These are phyloP conservation scores for Xylogone sp. DNA, from an alignment of 2,329 filamentous ascomycete genomes.

Conservation along the genomic window DNA sequence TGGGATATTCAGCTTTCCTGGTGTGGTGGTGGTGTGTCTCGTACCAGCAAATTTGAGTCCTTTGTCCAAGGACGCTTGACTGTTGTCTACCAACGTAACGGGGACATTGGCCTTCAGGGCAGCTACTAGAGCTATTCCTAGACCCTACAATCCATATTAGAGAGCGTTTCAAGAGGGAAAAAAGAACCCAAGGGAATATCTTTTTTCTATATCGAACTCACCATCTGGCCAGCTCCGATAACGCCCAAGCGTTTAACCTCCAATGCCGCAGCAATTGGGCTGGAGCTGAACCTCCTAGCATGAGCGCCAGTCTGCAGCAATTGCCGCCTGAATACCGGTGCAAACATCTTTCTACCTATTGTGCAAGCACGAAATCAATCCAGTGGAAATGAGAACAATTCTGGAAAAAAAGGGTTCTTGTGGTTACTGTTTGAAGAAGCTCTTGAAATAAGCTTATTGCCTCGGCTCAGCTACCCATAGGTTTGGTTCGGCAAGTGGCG, in stretches of 20 bases:
- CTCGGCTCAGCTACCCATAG: not conserved
- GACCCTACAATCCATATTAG: conserved; percentile 56
- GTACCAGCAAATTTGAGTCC: conserved; percentile 83
- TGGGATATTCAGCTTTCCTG: no score
- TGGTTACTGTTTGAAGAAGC: conserved; percentile 3
- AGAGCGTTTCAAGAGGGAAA: conserved; percentile 11
- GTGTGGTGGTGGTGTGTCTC: conserved; percentile 19
- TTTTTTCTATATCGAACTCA: conserved; percentile 40
- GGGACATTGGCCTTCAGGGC: conserved; percentile 79
- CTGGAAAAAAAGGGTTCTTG: no score
- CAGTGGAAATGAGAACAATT: not conserved
- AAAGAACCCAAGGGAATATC: not conserved
- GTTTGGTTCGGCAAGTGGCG: not conserved
- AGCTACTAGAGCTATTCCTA: conserved; percentile 93
- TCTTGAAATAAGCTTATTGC: not conserved
- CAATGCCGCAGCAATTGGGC: conserved; percentile 54
- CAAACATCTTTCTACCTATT: conserved; percentile 19
- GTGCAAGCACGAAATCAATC: not conserved
- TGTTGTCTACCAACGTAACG: conserved; percentile 81
- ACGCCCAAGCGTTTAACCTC: conserved; percentile 88
- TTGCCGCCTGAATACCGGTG: conserved; percentile 19
- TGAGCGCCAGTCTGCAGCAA: conserved; percentile 17
- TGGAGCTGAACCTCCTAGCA: conserved; percentile 64
- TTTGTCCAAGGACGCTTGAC: conserved; percentile 81
- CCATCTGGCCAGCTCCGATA: conserved; percentile 94